phyloP scores from a whole-genome alignment of 1,284 basidiomycete species.

The Chalciporus sp. region DNA sequence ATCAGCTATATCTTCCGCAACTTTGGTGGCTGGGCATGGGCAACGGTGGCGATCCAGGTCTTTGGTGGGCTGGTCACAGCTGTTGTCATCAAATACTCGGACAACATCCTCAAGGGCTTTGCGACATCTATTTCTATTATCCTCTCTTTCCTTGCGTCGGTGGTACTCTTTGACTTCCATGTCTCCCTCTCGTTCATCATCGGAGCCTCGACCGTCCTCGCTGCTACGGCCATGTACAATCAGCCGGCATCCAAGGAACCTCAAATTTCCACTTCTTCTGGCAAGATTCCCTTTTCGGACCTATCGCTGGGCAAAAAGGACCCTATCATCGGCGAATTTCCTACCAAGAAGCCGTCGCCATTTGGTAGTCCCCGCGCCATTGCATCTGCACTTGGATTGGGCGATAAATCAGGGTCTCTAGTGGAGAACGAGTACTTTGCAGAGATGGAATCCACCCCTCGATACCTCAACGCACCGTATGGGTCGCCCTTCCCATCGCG shows the following conservation, averaged over 20 bases:
- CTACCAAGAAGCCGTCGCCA: constrained; percentile 48
- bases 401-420: constrained; percentile 33
- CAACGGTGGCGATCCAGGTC: constrained; percentile 88
- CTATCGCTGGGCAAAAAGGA: constrained; percentile 53
- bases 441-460: constrained; percentile 53
- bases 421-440: constrained; percentile 43
- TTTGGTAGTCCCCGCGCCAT: constrained; percentile 52
- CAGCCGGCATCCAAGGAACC: constrained; percentile 58
- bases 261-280: constrained; percentile 39
- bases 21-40: constrained; percentile 93
- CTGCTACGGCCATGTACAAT: constrained; percentile 88
- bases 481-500: constrained; percentile 67
- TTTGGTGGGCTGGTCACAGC: constrained; percentile 93
- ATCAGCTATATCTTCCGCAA: constrained; percentile 62
- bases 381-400: constrained; percentile 48
- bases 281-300: constrained; percentile 47
- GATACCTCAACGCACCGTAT: constrained; percentile 65
- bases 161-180: constrained; percentile 85
- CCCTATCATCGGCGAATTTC: constrained; percentile 62
- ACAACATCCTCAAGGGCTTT: constrained; percentile 94
- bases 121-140: constrained; percentile 94
- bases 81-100: constrained; percentile 85
- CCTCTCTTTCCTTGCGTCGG: constrained; percentile 90
- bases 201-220: constrained; percentile 83
- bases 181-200: constrained; percentile 87